These are phyloP conservation scores for Colletotrichum horii DNA, from an alignment of 2,329 filamentous ascomycete genomes.

Conservation along the genomic window DNA sequence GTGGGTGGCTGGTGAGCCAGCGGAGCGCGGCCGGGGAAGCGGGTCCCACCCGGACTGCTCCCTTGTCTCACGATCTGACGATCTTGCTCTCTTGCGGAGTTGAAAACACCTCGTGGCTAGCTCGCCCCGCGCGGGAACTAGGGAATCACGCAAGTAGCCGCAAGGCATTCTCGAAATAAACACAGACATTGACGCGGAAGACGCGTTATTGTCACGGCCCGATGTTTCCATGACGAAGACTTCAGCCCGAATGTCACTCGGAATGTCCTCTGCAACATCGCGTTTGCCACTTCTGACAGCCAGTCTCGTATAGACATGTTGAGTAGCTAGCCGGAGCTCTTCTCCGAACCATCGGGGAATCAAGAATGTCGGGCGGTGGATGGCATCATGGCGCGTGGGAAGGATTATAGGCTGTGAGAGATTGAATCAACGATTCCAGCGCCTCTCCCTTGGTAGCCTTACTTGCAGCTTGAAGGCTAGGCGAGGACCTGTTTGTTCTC, in stretches of 20 bases:
- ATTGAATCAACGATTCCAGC: neutral
- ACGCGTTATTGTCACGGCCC: neutral
- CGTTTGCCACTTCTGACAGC: neutral
- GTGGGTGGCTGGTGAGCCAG: neutral
- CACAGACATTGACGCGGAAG: neutral
- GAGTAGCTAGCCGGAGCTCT: neutral
- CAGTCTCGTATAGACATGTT: neutral
- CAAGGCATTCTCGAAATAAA: neutral
- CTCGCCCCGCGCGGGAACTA: neutral
- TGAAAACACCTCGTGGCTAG: neutral
- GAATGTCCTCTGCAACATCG: neutral
- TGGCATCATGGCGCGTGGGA: neutral
- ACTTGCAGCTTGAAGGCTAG: neutral
- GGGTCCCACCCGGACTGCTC: neutral
- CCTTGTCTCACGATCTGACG: slow-evolving; percentile 1
- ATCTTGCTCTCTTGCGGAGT: neutral
- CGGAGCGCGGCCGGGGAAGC: neutral
- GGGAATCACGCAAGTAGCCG: neutral
- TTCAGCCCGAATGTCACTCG: neutral
- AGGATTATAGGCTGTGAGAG: neutral
- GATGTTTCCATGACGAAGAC: neutral
- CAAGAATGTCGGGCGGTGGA: neutral
- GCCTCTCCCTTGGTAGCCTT: neutral
- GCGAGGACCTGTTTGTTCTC: neutral
- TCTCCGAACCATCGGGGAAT: neutral